Evolutionary conservation across 345 rosid species (phyloP), one percentile per base, ranked within the genome.

Genomic region (Euclidium syriacum): DNA sequence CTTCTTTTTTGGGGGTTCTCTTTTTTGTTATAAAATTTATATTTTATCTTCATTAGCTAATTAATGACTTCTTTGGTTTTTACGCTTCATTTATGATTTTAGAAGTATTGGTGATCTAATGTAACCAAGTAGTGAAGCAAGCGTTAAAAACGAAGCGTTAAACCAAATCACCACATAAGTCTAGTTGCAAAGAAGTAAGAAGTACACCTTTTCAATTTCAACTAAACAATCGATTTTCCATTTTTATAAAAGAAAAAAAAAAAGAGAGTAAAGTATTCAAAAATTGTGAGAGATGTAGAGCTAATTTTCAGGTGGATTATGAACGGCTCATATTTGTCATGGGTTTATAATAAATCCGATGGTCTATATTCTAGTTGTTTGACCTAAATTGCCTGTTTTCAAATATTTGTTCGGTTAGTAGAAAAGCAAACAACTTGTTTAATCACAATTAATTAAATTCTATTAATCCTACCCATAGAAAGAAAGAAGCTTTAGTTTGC

Each of bases 51-150:
- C 40, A 58, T n/a, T 29, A 19, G 16, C 3, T 15, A 23, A n/a
- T n/a, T n/a, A n/a, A n/a, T n/a, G n/a, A n/a, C n/a, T n/a, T n/a
- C 34, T 32, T 14, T 9, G n/a, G 10, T 33, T 15, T 22, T 27
- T 10, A 33, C 53, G 11, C 38, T 15, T 46, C 48, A 38, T 67
- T 48, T 67, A 67, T 67, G 35, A 29, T 19, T 30, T 27, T 14
- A 1, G 8, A 27, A 27, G 32, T 27, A 10, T 58, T 18, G 63
- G 57, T 66, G 26, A 22, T 22, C 12, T 52, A 41, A 44, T 51
- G 26, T 19, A 15, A 35, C 19, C 11, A 36, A 40, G 19, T 18
- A 39, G 22, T 51, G 14, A 39, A 22, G 26, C 14, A 38, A 15
- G 22, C 19, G 8, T 36, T 14, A 15, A 20, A 8, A n/a, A n/a